Evolutionary conservation across 2,329 filamentous ascomycete species (phyloP), one percentile per base, ranked within the genome.

Genomic region (Stachybotrys chlorohalonatus): DNA sequence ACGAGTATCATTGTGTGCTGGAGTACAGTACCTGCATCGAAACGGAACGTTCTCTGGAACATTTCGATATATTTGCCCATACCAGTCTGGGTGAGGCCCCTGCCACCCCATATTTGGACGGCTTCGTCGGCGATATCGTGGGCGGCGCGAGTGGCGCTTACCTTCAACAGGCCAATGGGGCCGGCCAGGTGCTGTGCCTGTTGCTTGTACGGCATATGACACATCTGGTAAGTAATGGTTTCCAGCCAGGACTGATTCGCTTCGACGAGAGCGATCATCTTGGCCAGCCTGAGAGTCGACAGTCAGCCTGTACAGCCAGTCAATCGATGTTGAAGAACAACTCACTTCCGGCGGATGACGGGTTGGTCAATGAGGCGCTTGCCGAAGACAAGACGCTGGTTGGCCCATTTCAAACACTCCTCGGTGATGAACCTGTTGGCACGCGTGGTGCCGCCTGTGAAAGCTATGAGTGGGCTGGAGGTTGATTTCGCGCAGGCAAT

Each of bases 171-270:
- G 8, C 85, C 90, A 59, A 95, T 91, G 31, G 90, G 89, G 0
- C 90, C 90, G 53, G 86, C 87, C 1, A 95, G 80, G 62, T 87
- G 79, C 65, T 83, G 83, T 30, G 86, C 77, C 69, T 95, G 90
- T 67, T 93, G 74, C 53, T 80, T 78, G 71, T 95, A 94, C 39
- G 81, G 81, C 87, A 95, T 90, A 68, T 90, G 78, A 74, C 81
- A 87, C 90, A 95, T 95, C 68, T 95, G 90, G 75, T 90, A 90
- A 17, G 89, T 90, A 65, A 94, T 85, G 47, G 82, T 83, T 70
- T 95, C 90, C 51, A 94, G 81, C 89, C 89, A 95, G 17, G 89
- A 82, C 70, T 95, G 90, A 71, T 88, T 86, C n/a, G 87, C 79
- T 70, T 95, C 90, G 60, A 84, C 81, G 52, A 88, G 83, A 5